These are phyloP conservation scores for Trichoderma sp. DNA, from an alignment of 2,329 filamentous ascomycete genomes.

Conservation along the genomic window DNA sequence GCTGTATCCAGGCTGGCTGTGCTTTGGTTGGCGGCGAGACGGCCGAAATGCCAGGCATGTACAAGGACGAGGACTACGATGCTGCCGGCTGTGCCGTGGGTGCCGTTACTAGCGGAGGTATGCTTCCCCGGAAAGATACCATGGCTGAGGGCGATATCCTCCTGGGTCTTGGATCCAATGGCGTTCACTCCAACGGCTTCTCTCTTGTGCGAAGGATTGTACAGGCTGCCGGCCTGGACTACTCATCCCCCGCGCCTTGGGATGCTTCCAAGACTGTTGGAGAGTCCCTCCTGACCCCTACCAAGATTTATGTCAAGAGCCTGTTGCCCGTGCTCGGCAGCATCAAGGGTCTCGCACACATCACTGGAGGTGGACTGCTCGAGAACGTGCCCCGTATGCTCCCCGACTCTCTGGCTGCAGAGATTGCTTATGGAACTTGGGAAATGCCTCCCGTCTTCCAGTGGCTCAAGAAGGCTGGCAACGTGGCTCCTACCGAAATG, in stretches of 20 bases:
- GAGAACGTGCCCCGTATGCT: conserved; percentile 97
- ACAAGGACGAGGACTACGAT: conserved; percentile 86
- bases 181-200: conserved; percentile 95
- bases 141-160: conserved; percentile 86
- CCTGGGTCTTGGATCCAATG: conserved; percentile 80
- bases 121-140: conserved; percentile 72
- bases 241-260: conserved; percentile 78
- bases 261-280: conserved; percentile 64
- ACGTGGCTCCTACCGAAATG: conserved; percentile 77
- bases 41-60: conserved; percentile 97
- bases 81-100: conserved; percentile 89
- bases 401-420: conserved; percentile 72
- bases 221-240: conserved; percentile 68
- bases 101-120: conserved; percentile 67
- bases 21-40: conserved; percentile 97
- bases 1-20: conserved; percentile 82
- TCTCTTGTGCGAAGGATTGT: conserved; percentile 93
- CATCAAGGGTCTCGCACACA: conserved; percentile 93
- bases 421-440: conserved; percentile 79
- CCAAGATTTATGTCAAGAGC: conserved; percentile 87
- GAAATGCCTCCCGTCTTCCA: conserved; percentile 74
- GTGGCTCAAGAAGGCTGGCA: conserved; percentile 78
- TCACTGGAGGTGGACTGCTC: conserved; percentile 88
- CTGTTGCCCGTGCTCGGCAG: conserved; percentile 68
- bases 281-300: conserved; percentile 80